Evolutionary conservation across 371 early-diverging fungal genomes (phyloP), one percentile per base, ranked within the genome.

Genomic region (Mortierella polycephala): DNA sequence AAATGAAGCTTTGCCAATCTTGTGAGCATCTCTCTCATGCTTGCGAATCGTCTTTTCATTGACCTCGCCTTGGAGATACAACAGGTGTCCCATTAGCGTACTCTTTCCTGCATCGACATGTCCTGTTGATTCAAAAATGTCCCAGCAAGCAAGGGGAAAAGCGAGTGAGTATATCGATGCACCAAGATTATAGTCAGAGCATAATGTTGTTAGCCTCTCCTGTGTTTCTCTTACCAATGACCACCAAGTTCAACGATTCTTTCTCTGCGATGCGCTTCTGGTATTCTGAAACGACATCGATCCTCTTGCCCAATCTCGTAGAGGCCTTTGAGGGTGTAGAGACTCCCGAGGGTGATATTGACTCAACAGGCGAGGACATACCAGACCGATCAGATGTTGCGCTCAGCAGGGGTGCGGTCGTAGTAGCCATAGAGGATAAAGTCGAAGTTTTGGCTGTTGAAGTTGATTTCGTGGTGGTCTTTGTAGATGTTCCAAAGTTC

Each of bases 21-120:
- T 95, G 76, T 94, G 94, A 6, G 98, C 88, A n/a, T 98, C 98
- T 14, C 94, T 85, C 77, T 96, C 95, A 68, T 95, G 97, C 82
- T 96, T 96, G 23, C 92, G 89, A 83, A 99, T 91, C 7, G 93
- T 92, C 42, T 95, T 89, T 57, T 95, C 93, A 58, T 92, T 93
- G 23, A 99, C 97, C 62, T 96, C 92, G 8, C 96, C 97, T 41
- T 96, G 82, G 18, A 91, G 85, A 63, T 92, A 94, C 10, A 99
- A 87, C 66, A 99, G 83, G 74, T 99, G 97, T 0, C 99, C 99
- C 95, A 98, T 96, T 65, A 98, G 85, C 9, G 99, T 99, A 49
- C 95, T 94, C 84, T 99, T 99, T 60, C 98, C 99, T 7, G 99
- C 96, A 85, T 99, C 99, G 9, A 99, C 99, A 81, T 99, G 99